Percentiles rank a stretch among this genome's conserved stretches.
These are phyloP conservation scores for Aphanomyces stellatus DNA, from an alignment of 352 stramenopile genomes.

Conservation along the genomic window DNA sequence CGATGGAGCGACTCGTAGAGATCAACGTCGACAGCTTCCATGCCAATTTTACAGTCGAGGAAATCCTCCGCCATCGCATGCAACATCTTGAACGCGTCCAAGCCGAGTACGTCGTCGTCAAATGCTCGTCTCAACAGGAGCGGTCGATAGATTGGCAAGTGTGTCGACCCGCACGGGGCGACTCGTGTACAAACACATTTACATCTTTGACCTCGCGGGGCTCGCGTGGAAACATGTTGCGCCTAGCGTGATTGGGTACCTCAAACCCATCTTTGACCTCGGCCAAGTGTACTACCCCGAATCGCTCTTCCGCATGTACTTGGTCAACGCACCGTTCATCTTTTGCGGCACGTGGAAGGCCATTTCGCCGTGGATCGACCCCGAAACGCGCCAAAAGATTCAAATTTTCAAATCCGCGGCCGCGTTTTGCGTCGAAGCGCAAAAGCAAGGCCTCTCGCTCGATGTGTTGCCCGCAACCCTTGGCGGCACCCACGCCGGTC, in stretches of 20 bases:
- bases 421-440: constrained; percentile 42
- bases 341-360: constrained; percentile 76
- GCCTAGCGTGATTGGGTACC: constrained; percentile 41
- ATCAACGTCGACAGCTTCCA: constrained; percentile 56
- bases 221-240: constrained; percentile 61
- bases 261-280: constrained; percentile 73
- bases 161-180: constrained; percentile 48
- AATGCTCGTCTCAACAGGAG: neutral
- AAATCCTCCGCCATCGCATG: constrained; percentile 50
- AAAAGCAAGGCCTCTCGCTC: constrained; percentile 54
- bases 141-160: constrained; percentile 21
- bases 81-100: constrained; percentile 78
- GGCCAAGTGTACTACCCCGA: constrained; percentile 73
- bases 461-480: constrained; percentile 49
- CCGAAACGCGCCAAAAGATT: constrained; percentile 72
- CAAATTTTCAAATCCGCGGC: constrained; percentile 69
- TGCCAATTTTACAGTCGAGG: constrained; percentile 45
- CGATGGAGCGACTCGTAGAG: constrained; percentile 52
- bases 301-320: constrained; percentile 65
- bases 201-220: constrained; percentile 64
- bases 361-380: constrained; percentile 56
- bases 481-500: constrained; percentile 42
- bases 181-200: constrained; percentile 80
- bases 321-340: constrained; percentile 73
- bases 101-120: constrained; percentile 43